Percentiles rank a stretch among this genome's conserved stretches.
Evolutionary conservation across 148 eudicot genomes (phyloP).

Genomic region (Drosera capensis): DNA sequence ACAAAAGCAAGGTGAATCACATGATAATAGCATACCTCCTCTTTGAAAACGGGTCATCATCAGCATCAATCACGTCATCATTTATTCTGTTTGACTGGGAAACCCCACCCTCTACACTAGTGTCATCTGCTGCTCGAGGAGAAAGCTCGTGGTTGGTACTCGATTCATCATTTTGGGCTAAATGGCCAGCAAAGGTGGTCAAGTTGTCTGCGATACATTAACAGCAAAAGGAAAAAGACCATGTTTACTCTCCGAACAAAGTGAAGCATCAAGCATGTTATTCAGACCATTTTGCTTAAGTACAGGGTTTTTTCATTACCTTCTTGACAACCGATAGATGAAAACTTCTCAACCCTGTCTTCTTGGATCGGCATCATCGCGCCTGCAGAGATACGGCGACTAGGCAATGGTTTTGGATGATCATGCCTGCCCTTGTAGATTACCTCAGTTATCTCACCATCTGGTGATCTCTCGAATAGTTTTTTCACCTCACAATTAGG

Average conservation of each 20-base stretch:
- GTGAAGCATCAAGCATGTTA: background rate
- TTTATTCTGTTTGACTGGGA: slow-evolving; percentile 35
- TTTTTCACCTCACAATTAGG: slow-evolving; percentile 97
- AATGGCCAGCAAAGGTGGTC: too few species aligned
- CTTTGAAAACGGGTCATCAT: slow-evolving; percentile 75
- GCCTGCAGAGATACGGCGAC: slow-evolving; percentile 65
- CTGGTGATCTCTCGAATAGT: slow-evolving; percentile 78
- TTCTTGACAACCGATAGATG: slow-evolving; percentile 51
- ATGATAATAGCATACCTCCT: slow-evolving; percentile 30
- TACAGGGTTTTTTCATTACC: slow-evolving; percentile 21
- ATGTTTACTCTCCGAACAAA: too few species aligned
- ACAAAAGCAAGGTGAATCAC: background rate
- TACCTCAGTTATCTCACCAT: slow-evolving; percentile 80
- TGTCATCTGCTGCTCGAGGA: slow-evolving; percentile 44
- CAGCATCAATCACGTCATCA: slow-evolving; percentile 39
- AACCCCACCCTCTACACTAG: slow-evolving; percentile 31
- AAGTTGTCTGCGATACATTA: too few species aligned
- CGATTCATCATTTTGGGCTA: slow-evolving; percentile 28
- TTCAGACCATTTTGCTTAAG: slow-evolving; percentile 1
- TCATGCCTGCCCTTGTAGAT: slow-evolving; percentile 91
- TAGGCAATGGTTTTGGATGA: slow-evolving; percentile 92
- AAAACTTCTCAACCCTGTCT: slow-evolving; percentile 43
- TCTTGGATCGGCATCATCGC: slow-evolving; percentile 70
- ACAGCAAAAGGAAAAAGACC: slow-evolving; percentile 39
- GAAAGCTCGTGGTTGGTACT: slow-evolving; percentile 41